Conservation (phyloP, 352 stramenopile genomes). For the Lagenidium giganteum region DNA sequence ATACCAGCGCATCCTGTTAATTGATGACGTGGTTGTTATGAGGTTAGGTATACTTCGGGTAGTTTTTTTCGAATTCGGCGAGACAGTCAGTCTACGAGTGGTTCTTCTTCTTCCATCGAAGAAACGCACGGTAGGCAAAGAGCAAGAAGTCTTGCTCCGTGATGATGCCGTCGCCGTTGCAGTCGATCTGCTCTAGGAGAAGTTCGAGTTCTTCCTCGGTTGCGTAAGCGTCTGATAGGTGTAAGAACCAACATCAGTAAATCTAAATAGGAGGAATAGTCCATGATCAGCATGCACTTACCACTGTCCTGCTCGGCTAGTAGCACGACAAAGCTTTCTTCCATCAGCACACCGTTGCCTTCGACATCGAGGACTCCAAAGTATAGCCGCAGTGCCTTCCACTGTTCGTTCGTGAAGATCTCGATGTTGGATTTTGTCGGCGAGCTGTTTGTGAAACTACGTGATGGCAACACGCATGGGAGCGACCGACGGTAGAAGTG, state of each 20-base stretch:
- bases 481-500: too few species aligned
- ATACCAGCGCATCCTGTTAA: too few species aligned
- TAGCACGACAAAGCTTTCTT: conserved; percentile 79
- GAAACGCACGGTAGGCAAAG: conserved; percentile 69
- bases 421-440: conserved; percentile 27
- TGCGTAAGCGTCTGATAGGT: conserved; percentile 62
- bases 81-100: too few species aligned
- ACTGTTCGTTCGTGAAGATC: conserved; percentile 67
- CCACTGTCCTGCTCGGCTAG: conserved; percentile 76
- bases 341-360: conserved; percentile 60
- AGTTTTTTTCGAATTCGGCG: too few species aligned
- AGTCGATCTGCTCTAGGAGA: conserved; percentile 77
- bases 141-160: conserved; percentile 78
- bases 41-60: too few species aligned
- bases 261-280: too few species aligned
- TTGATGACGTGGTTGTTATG: too few species aligned
- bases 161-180: conserved; percentile 70
- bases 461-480: background rate
- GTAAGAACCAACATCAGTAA: background rate
- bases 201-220: conserved; percentile 77
- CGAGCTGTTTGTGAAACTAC: background rate
- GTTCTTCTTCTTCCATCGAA: conserved; percentile 53
- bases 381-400: conserved; percentile 72
- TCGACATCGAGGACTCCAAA: conserved; percentile 69
- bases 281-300: conserved; percentile 32